Evolutionary conservation across 1,284 basidiomycete species (phyloP).

Genomic region (Cryptococcus sp.): DNA sequence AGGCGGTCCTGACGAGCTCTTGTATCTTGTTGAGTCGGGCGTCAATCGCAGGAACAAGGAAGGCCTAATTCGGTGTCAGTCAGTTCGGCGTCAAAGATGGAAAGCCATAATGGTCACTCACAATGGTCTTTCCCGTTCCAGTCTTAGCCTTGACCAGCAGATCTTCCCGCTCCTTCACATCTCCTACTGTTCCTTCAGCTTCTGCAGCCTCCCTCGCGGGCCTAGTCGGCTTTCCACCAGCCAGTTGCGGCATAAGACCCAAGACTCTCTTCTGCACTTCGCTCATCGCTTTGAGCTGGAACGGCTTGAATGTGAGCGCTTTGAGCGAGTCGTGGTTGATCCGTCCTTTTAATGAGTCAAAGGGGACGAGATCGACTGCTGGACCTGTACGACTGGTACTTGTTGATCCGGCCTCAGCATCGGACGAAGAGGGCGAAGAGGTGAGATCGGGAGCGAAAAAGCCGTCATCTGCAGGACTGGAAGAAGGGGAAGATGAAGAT

Average conservation of each 20-base stretch:
- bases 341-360: conserved; percentile 55
- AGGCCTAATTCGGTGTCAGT: conserved; percentile 56
- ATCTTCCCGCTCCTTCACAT: conserved; percentile 31
- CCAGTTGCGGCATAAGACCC: conserved; percentile 57
- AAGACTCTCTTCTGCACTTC: conserved; percentile 82
- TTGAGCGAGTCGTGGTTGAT: conserved; percentile 60
- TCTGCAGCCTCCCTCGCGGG: conserved; percentile 23
- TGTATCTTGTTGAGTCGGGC: conserved; percentile 59
- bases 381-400: conserved; percentile 7
- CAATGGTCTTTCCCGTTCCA: conserved; percentile 87
- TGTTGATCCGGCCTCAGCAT: not conserved
- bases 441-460: conserved; percentile 18
- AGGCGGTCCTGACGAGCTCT: conserved; percentile 22
- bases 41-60: conserved; percentile 86
- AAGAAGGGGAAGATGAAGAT: conserved; percentile 7
- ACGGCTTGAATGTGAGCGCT: conserved; percentile 68
- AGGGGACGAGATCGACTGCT: conserved; percentile 41
- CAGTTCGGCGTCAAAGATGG: not conserved
- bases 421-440: not conserved
- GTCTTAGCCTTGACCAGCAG: conserved; percentile 68
- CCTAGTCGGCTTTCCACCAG: conserved; percentile 30
- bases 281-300: conserved; percentile 75
- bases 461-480: conserved; percentile 12
- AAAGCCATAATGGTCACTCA: conserved; percentile 18
- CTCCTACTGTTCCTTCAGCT: conserved; percentile 25